Conservation (phyloP, 139 green algal species). For the Mesotaenium endlicherianum region DNA sequence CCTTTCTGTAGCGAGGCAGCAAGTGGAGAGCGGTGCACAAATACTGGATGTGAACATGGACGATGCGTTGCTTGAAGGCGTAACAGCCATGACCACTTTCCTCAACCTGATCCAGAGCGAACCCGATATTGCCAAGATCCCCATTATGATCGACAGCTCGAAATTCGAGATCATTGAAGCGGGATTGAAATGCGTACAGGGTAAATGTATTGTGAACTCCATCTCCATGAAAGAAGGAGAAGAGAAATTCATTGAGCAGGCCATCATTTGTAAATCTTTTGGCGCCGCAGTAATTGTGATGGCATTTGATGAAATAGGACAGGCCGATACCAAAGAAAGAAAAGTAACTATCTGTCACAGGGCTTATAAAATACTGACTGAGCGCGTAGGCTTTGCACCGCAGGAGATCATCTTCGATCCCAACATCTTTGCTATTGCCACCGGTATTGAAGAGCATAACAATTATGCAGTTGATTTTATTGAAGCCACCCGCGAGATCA, state of each 20-base stretch:
- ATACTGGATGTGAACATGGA: conserved; percentile 99
- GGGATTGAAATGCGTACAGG: conserved; percentile 91
- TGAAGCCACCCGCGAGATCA: conserved; percentile 85
- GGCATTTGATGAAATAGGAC: conserved; percentile 94
- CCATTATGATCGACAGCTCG: conserved; percentile 97
- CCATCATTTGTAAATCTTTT: conserved; percentile 75
- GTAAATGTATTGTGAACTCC: conserved; percentile 97
- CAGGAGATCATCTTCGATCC: conserved; percentile 98
- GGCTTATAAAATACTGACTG: conserved; percentile 91
- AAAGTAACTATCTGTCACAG: conserved; percentile 89
- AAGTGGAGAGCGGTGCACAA: conserved; percentile 72
- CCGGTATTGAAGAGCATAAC: conserved; percentile 94
- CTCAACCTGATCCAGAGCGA: conserved; percentile 96
- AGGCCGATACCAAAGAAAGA: conserved; percentile 65
- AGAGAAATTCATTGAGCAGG: conserved; percentile 82
- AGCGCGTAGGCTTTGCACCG: conserved; percentile 88
- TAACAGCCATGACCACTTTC: conserved; percentile 90
- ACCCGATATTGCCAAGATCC: conserved; percentile 80
- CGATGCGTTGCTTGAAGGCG: conserved; percentile 92
- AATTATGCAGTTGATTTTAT: conserved; percentile 99
- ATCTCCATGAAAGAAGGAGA: conserved; percentile 97
- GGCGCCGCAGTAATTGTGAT: conserved; percentile 95
- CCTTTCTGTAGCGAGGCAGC: conserved; percentile 77
- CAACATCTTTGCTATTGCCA: conserved; percentile 97
- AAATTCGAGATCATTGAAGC: conserved; percentile 97